Percentiles rank a stretch among this genome's conserved stretches.
Evolutionary conservation across 106 monocot genomes (phyloP).

Genomic region (Vanilla planifolia): DNA sequence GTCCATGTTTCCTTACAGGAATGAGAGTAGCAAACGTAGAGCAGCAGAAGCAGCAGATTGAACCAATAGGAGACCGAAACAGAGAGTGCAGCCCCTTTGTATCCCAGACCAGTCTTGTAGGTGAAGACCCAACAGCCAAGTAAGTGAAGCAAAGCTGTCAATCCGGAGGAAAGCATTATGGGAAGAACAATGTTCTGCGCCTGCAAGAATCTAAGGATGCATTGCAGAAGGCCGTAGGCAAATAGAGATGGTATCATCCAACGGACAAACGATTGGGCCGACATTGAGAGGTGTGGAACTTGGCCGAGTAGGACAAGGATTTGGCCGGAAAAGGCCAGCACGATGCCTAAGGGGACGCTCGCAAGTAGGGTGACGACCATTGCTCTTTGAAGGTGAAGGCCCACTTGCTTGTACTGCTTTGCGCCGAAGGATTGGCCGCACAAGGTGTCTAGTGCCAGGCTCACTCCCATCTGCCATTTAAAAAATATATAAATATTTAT

Average conservation of each 20-base stretch:
- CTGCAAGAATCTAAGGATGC: conserved; percentile 41
- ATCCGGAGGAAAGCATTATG: conserved; percentile 43
- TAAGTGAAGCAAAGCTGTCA: conserved; percentile 47
- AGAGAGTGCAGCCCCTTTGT: conserved; percentile 65
- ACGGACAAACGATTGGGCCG: conserved; percentile 53
- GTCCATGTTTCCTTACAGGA: conserved; percentile 50
- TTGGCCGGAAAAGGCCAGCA: conserved; percentile 50
- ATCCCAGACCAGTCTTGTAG: conserved; percentile 36
- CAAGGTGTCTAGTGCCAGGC: conserved; percentile 63
- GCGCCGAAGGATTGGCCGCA: conserved; percentile 83
- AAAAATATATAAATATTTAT: no score
- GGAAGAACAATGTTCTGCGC: conserved; percentile 64
- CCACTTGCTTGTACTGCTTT: conserved; percentile 55
- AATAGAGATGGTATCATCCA: conserved; percentile 70
- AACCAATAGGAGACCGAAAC: conserved; percentile 60
- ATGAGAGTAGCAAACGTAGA: conserved; percentile 54
- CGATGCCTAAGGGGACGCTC: conserved; percentile 41
- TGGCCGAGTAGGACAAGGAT: conserved; percentile 50
- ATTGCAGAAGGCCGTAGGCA: conserved; percentile 71
- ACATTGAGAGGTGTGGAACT: conserved; percentile 52
- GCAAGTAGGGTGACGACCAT: conserved; percentile 48
- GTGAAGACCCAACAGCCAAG: conserved; percentile 57
- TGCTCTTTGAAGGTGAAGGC: conserved; percentile 60
- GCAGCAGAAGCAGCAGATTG: conserved; percentile 41
- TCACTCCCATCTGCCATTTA: conserved; percentile 65